Base-by-base conservation (phyloP, 1,284 basidiomycete genomes). In the Ganoderma sinense region DNA sequence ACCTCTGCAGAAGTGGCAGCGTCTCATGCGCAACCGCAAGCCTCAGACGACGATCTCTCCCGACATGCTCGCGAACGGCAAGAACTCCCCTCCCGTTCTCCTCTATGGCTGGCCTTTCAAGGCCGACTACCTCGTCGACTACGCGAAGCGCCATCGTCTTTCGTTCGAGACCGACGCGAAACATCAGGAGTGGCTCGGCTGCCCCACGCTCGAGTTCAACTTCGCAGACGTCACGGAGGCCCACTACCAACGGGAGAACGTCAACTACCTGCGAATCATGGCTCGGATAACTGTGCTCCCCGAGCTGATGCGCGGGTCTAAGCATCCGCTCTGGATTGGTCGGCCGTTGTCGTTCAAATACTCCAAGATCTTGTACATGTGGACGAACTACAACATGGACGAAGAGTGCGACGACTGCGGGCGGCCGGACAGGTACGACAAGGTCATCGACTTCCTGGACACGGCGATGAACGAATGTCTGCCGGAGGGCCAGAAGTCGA, bases 301-400 rank as follows among this genome's bases (percentile, higher is more conserved):
- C 16, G 4, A 66, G 23, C 20, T 66, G 2, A 51, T 23, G 2
- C 16, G 31, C 2, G 33, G 36, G 41, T 39, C 65, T 0, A 56
- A 56, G 6, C n/a, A 20, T 3, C 20, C 7, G 14, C 20, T 63
- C 39, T 29, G 29, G 43, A 14, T 64, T 8, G 56, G 55, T 10
- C 41, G 26, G 6, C 56, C 62, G 29, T 59, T 64, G 33, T 39
- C 55, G 31, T 40, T 68, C 31, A 40, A 68, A 7, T 68, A 53
- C 23, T n/a, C 64, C 26, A 43, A 45, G 39, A 62, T 69, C 60
- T 58, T 69, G 39, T 58, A 61, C 45, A 39, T 65, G 4, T 59
- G 45, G 31, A 64, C 59, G 11, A 66, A 65, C 59, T 48, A 40
- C 41, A n/a, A 61, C 62, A 16, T 51, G 20, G 61, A 67, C 40